phyloP scores from a whole-genome alignment of 495 filamentous ascomycete species.

The Choiromyces venosus region DNA sequence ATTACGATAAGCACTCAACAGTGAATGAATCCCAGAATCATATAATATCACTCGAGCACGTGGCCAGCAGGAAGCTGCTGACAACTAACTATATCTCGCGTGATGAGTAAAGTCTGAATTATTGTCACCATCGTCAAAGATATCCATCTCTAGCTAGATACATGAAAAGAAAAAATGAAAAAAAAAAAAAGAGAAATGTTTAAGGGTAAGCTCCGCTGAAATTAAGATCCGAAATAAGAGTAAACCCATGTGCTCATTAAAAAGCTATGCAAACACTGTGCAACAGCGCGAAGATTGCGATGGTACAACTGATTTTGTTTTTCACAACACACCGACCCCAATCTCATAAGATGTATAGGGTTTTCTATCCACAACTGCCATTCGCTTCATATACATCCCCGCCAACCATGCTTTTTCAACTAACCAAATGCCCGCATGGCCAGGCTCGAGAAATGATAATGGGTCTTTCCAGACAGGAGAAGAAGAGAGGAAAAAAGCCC shows the following conservation, averaged over 20 bases:
- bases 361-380: not conserved
- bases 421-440: constrained; percentile 38
- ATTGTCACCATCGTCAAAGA: not conserved
- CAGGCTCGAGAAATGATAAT: constrained; percentile 38
- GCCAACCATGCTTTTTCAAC: constrained; percentile 35
- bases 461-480: constrained; percentile 27
- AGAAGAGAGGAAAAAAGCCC: constrained; percentile 23
- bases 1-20: not conserved
- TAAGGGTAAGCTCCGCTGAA: not conserved
- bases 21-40: not conserved
- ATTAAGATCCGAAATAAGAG: constrained; percentile 1
- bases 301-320: not conserved
- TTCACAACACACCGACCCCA: not conserved
- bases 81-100: not conserved
- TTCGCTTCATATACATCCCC: constrained; percentile 9
- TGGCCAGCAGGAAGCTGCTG: not conserved
- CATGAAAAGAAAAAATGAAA: not conserved
- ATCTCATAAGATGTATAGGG: constrained; percentile 4
- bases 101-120: not conserved
- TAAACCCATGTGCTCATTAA: constrained; percentile 4
- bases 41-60: not conserved
- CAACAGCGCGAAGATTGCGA: not conserved
- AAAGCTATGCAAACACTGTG: constrained; percentile 3
- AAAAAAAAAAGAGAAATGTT: not conserved
- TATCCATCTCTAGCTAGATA: not conserved